Conservation (phyloP, 441 rosid species). For the Euphorbia corollata region DNA sequence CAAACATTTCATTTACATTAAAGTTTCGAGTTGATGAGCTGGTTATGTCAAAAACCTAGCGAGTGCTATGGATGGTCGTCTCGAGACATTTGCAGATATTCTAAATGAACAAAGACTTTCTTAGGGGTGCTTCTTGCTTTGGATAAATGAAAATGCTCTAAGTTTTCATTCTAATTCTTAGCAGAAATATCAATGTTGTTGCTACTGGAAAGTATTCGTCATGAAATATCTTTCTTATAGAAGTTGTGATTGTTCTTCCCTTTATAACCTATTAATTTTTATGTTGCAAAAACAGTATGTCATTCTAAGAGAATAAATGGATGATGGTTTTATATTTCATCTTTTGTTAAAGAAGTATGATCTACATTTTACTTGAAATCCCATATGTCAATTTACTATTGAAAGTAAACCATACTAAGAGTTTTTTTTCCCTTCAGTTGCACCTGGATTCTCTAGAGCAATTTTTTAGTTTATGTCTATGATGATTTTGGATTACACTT, state of each 20-base stretch:
- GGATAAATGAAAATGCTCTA: background rate
- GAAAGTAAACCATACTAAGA: background rate
- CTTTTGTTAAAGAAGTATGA: background rate
- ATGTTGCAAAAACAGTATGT: constrained; percentile 4
- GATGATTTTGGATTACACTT: background rate
- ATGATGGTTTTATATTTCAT: constrained; percentile 6
- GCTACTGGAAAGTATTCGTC: background rate
- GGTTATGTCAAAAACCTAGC: background rate
- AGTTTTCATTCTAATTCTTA: constrained; percentile 3
- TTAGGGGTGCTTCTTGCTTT: background rate
- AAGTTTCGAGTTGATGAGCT: background rate
- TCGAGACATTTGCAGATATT: constrained; percentile 4
- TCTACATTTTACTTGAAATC: background rate
- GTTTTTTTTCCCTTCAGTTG: background rate
- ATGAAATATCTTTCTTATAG: background rate
- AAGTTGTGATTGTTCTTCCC: background rate
- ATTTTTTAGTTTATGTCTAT: background rate
- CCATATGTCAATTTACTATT: background rate
- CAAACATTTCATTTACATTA: background rate
- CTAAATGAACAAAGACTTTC: constrained; percentile 10
- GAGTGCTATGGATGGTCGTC: background rate
- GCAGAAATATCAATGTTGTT: background rate
- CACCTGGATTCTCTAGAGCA: background rate
- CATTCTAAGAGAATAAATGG: background rate
- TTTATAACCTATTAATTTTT: background rate